phyloP scores from a whole-genome alignment of 495 filamentous ascomycete genomes.

The Hypoxylon intermedium region DNA sequence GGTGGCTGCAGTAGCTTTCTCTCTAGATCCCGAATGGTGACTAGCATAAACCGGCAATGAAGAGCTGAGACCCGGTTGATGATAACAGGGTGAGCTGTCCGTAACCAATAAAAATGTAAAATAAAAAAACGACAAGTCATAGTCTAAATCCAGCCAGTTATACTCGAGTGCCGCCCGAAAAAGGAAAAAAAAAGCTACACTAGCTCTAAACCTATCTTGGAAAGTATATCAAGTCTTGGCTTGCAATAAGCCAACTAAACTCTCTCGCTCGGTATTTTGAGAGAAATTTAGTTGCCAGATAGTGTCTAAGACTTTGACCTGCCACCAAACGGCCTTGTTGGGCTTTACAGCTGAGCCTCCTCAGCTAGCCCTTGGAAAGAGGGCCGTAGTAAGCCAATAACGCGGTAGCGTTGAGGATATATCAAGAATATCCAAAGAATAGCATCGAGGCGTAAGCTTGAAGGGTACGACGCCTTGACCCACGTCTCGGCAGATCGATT shows the following conservation, averaged over 20 bases:
- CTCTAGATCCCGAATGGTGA: too few relatives aligned
- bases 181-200: not conserved
- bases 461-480: not conserved
- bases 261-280: too few relatives aligned
- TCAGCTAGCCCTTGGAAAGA: not conserved
- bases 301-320: not conserved
- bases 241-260: too few relatives aligned
- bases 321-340: not conserved
- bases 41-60: too few relatives aligned
- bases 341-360: constrained; percentile 4
- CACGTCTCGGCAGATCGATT: constrained; percentile 1
- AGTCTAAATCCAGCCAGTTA: not conserved
- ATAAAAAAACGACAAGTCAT: too few relatives aligned
- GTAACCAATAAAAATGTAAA: too few relatives aligned
- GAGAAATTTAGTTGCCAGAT: too few relatives aligned
- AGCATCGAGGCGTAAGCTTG: not conserved
- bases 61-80: too few relatives aligned
- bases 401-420: not conserved
- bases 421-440: not conserved
- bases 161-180: not conserved
- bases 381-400: not conserved
- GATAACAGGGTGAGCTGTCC: too few relatives aligned
- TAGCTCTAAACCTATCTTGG: not conserved
- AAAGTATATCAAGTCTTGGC: not conserved
- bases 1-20: too few relatives aligned